phyloP scores from a whole-genome alignment of 352 stramenopile genomes.

The Phytophthora pinifolia region DNA sequence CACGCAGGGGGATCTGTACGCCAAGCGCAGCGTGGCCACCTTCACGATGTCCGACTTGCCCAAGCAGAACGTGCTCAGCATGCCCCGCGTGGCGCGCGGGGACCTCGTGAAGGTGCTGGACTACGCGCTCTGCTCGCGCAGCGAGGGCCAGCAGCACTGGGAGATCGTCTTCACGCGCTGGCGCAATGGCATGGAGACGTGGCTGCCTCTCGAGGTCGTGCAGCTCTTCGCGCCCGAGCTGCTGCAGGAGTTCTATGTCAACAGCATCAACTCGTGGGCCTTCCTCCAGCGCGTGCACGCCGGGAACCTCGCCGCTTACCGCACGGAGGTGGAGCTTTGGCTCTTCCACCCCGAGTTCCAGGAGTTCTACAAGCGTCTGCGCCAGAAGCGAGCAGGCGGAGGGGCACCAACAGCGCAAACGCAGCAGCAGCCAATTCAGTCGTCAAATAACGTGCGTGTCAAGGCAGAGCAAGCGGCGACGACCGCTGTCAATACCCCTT shows the following conservation, averaged over 20 bases:
- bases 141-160: constrained; percentile 46
- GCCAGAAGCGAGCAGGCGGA: constrained; percentile 18
- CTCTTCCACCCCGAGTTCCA: constrained; percentile 70
- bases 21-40: constrained; percentile 35
- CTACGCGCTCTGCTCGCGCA: constrained; percentile 58
- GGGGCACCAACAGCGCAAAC: neutral
- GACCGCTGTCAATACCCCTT: constrained; percentile 2
- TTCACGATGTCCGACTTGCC: constrained; percentile 47
- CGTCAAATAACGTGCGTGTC: constrained; percentile 13
- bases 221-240: constrained; percentile 39
- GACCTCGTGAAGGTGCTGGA: constrained; percentile 73
- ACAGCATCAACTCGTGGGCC: constrained; percentile 74
- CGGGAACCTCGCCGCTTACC: constrained; percentile 36
- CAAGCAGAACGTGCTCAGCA: constrained; percentile 44
- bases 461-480: constrained; percentile 21
- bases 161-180: constrained; percentile 72
- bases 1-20: constrained; percentile 64
- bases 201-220: constrained; percentile 65
- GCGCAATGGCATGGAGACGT: constrained; percentile 65
- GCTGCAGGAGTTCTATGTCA: constrained; percentile 79
- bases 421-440: constrained; percentile 15
- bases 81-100: constrained; percentile 49
- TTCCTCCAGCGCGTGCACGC: constrained; percentile 49
- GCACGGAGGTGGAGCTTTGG: constrained; percentile 76
- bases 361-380: constrained; percentile 52